Percentiles rank a stretch among this genome's conserved stretches.
Conservation (phyloP, 2,329 filamentous ascomycete species). For the Anisogramma anomala region DNA sequence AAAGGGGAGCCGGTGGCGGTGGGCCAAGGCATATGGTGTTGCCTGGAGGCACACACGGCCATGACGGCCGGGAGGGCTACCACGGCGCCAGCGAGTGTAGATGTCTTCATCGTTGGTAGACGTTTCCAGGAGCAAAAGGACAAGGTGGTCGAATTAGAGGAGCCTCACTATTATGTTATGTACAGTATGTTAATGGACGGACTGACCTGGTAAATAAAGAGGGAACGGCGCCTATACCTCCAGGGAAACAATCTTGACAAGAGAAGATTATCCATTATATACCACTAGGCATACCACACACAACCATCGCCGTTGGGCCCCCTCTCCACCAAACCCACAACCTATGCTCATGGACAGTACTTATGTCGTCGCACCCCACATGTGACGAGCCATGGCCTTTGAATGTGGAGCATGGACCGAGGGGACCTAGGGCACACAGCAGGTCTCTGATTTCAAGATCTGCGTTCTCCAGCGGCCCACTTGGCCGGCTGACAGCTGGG, state of each 20-base stretch:
- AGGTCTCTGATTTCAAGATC: too few relatives aligned
- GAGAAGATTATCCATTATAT: not conserved
- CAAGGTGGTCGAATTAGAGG: not conserved
- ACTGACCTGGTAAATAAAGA: not conserved
- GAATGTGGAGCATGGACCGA: too few relatives aligned
- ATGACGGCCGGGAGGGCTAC: slow-evolving; percentile 4
- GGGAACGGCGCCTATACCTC: not conserved
- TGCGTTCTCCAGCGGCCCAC: too few relatives aligned
- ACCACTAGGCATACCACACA: not conserved
- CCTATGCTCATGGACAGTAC: too few relatives aligned
- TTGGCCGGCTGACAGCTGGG: too few relatives aligned
- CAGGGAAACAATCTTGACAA: too few relatives aligned
- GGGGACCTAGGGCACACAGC: too few relatives aligned
- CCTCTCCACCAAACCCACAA: too few relatives aligned
- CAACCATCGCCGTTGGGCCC: not conserved
- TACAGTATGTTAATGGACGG: not conserved
- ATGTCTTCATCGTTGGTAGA: not conserved
- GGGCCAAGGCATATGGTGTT: not conserved
- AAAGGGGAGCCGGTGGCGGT: not conserved
- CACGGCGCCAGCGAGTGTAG: not conserved
- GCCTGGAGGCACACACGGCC: not conserved
- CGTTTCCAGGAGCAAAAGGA: not conserved
- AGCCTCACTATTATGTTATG: too few relatives aligned
- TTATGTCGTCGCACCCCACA: too few relatives aligned
- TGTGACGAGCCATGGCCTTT: too few relatives aligned